Evolutionary conservation across 208 protist species (phyloP).

Genomic region (Acanthamoeba sp.): DNA sequence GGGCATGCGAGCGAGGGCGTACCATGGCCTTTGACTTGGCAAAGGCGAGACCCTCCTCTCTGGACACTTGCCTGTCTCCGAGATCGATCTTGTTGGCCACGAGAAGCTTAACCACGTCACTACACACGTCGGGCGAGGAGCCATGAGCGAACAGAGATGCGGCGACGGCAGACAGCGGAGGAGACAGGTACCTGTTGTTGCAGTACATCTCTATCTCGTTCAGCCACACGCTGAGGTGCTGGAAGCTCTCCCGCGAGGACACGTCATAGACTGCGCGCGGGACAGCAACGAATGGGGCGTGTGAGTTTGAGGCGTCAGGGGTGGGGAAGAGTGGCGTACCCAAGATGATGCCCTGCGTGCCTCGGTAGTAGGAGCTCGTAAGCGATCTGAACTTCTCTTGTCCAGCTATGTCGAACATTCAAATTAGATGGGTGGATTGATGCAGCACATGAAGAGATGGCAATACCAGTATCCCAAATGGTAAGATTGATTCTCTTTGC

Average conservation of each 20-base stretch:
- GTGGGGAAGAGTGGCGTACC: background rate
- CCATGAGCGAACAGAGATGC: background rate
- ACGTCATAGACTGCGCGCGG: conserved; percentile 31
- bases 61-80: conserved; percentile 34
- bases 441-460: background rate
- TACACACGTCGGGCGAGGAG: background rate
- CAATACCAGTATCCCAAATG: conserved; percentile 71
- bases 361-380: conserved; percentile 70
- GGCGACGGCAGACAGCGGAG: background rate
- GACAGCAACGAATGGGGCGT: background rate
- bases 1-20: no score
- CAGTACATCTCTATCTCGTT: conserved; percentile 72
- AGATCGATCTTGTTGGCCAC: conserved; percentile 69
- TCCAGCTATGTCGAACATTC: background rate
- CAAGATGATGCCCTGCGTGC: conserved; percentile 64
- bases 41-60: conserved; percentile 65
- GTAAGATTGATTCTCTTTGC: conserved; percentile 56
- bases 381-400: conserved; percentile 71
- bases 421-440: background rate
- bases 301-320: background rate
- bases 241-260: conserved; percentile 44
- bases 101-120: conserved; percentile 64
- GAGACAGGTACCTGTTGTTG: conserved; percentile 34
- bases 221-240: conserved; percentile 28
- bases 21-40: conserved; percentile 59